Percentiles rank a stretch among this genome's conserved stretches.
phyloP scores from a whole-genome alignment of 257 asterid genomes.

The Dorcoceras hygrometricum region DNA sequence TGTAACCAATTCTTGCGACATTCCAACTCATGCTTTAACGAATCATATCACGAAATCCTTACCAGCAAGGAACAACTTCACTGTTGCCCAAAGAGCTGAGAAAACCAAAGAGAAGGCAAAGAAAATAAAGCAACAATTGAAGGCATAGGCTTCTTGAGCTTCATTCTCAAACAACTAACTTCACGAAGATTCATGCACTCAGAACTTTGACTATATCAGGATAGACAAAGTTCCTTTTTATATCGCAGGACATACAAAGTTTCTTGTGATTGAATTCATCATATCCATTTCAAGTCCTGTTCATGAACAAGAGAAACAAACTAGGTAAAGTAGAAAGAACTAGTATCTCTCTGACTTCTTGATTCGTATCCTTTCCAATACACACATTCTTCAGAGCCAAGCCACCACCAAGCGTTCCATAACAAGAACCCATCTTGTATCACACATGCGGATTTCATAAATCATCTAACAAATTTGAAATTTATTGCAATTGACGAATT shows the following conservation, averaged over 20 bases:
- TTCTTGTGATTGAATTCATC: neutral
- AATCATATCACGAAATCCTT: neutral
- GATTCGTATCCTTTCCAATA: neutral
- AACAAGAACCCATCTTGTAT: conserved; percentile 1
- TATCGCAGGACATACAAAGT: neutral
- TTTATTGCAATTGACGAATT: neutral
- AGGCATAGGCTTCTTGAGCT: neutral
- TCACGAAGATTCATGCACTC: conserved; percentile 17
- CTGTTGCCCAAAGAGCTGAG: conserved; percentile 16
- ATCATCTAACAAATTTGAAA: neutral
- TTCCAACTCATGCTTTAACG: conserved; percentile 7
- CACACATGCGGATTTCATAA: neutral
- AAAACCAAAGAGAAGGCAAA: neutral
- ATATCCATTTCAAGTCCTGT: neutral
- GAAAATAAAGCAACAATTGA: conserved; percentile 18
- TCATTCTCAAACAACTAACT: conserved; percentile 12
- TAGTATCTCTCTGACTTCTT: neutral
- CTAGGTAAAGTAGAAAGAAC: neutral
- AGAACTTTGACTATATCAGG: neutral
- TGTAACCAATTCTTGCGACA: neutral
- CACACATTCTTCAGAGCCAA: neutral
- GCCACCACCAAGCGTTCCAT: neutral
- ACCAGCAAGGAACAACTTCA: neutral
- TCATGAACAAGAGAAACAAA: neutral
- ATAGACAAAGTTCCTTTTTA: neutral